Conservation (phyloP, 2,329 filamentous ascomycete genomes). For the Cordyceps pruinosa region DNA sequence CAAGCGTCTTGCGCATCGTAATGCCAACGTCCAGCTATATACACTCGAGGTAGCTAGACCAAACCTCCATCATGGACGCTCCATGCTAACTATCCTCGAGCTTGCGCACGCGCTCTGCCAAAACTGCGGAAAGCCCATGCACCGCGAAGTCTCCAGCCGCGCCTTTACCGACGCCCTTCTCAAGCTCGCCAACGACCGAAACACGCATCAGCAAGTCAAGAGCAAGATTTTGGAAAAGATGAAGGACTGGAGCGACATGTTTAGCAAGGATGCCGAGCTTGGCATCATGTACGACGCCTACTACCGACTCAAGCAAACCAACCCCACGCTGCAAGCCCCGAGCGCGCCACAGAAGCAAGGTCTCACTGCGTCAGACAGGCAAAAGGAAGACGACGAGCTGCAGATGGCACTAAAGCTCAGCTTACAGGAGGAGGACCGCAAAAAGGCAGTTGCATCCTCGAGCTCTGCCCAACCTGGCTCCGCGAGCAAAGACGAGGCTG, state of each 20-base stretch:
- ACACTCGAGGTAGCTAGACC: conserved; percentile 66
- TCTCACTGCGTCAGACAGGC: conserved; percentile 81
- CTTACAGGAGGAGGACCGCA: conserved; percentile 74
- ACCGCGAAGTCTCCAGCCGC: conserved; percentile 82
- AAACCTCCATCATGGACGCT: neutral
- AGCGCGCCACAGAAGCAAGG: conserved; percentile 90
- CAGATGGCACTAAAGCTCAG: conserved; percentile 93
- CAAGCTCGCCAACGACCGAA: conserved; percentile 85
- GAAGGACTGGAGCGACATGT: conserved; percentile 95
- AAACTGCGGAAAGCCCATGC: conserved; percentile 80
- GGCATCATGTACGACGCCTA: conserved; percentile 98
- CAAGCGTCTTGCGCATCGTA: conserved; percentile 84
- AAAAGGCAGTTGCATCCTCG: conserved; percentile 39
- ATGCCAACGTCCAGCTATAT: conserved; percentile 93
- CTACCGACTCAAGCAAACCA: conserved; percentile 72
- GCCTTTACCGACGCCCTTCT: conserved; percentile 92
- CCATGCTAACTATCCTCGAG: conserved; percentile 32
- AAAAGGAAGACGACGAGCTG: conserved; percentile 94
- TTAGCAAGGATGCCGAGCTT: conserved; percentile 77
- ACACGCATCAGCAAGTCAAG: conserved; percentile 94
- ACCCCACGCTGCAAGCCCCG: conserved; percentile 84
- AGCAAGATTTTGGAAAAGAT: conserved; percentile 95
- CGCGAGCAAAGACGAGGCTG: conserved; percentile 33
- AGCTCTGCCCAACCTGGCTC: conserved; percentile 26
- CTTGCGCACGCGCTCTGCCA: conserved; percentile 86